Evolutionary conservation across 345 rosid genomes (phyloP).

Genomic region (Reutealis trisperma): DNA sequence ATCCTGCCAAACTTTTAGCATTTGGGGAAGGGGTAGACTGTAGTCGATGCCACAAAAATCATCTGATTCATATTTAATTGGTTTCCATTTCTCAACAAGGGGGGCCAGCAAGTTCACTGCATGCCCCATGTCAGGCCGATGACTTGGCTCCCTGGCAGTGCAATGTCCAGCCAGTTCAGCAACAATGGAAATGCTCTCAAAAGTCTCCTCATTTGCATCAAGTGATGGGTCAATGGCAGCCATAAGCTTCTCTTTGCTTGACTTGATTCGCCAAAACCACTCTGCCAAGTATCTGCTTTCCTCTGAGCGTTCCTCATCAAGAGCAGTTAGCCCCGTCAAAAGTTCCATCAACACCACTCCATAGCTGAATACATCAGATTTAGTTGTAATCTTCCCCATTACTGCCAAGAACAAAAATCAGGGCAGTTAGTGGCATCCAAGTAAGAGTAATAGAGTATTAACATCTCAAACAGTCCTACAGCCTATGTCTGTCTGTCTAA

Average conservation of each 20-base stretch:
- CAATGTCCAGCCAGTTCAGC: conserved; percentile 56
- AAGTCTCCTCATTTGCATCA: conserved; percentile 34
- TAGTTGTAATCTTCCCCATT: conserved; percentile 58
- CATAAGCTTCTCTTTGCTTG: conserved; percentile 39
- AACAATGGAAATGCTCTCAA: conserved; percentile 35
- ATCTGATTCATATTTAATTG: conserved; percentile 28
- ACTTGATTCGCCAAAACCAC: conserved; percentile 53
- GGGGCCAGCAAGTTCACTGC: conserved; percentile 45
- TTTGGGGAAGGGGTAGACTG: conserved; percentile 42
- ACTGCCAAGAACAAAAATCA: conserved; percentile 29
- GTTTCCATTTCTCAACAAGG: conserved; percentile 53
- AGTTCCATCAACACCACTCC: conserved; percentile 58
- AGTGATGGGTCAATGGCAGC: conserved; percentile 40
- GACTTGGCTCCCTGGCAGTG: conserved; percentile 51
- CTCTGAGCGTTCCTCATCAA: conserved; percentile 49
- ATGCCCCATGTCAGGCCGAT: conserved; percentile 56
- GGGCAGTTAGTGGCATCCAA: too few species aligned
- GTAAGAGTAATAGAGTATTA: too few species aligned
- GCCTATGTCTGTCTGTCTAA: too few species aligned
- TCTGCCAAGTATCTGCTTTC: conserved; percentile 50
- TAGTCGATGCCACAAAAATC: conserved; percentile 34
- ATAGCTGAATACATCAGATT: conserved; percentile 50
- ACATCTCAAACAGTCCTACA: not conserved
- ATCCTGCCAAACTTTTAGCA: conserved; percentile 53
- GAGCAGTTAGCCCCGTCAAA: conserved; percentile 48